phyloP scores from a whole-genome alignment of 345 rosid genomes.

The Crucihimalaya himalaica region DNA sequence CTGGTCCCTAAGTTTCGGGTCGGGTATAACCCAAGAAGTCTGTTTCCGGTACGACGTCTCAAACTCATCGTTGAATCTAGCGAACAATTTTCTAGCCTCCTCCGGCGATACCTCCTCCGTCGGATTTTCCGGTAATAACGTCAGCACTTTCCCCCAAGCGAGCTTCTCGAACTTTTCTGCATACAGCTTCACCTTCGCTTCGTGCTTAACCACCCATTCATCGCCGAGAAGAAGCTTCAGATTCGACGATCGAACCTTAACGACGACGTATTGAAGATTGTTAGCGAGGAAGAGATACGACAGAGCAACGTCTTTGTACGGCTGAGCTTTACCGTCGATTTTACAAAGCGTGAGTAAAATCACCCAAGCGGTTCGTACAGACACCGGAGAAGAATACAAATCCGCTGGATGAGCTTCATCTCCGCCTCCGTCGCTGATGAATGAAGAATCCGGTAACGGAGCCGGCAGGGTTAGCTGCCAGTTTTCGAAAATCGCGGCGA shows the following conservation, averaged over 20 bases:
- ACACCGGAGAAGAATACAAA: slow-evolving; percentile 35
- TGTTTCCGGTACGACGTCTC: slow-evolving; percentile 66
- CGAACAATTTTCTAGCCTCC: slow-evolving; percentile 43
- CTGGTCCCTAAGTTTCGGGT: slow-evolving; percentile 62
- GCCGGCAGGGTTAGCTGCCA: slow-evolving; percentile 33
- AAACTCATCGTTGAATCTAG: slow-evolving; percentile 60
- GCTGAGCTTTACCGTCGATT: slow-evolving; percentile 69
- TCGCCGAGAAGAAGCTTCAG: slow-evolving; percentile 71
- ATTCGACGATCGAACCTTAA: slow-evolving; percentile 58
- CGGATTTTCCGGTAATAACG: slow-evolving; percentile 52
- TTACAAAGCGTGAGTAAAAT: slow-evolving; percentile 75
- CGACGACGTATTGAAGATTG: slow-evolving; percentile 80
- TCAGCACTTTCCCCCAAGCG: slow-evolving; percentile 68
- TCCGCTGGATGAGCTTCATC: slow-evolving; percentile 22
- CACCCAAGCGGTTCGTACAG: slow-evolving; percentile 57
- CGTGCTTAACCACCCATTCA: slow-evolving; percentile 69
- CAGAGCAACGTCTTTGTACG: slow-evolving; percentile 69
- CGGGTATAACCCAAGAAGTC: slow-evolving; percentile 63
- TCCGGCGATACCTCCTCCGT: slow-evolving; percentile 42
- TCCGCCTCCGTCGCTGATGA: slow-evolving; percentile 40
- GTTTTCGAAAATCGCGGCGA: slow-evolving; percentile 60
- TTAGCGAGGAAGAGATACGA: slow-evolving; percentile 85
- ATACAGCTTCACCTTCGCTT: slow-evolving; percentile 61
- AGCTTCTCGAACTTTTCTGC: slow-evolving; percentile 69
- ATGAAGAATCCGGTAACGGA: slow-evolving; percentile 54